phyloP scores from a whole-genome alignment of 2,329 filamentous ascomycete genomes.

The Trichoderma harzianum region DNA sequence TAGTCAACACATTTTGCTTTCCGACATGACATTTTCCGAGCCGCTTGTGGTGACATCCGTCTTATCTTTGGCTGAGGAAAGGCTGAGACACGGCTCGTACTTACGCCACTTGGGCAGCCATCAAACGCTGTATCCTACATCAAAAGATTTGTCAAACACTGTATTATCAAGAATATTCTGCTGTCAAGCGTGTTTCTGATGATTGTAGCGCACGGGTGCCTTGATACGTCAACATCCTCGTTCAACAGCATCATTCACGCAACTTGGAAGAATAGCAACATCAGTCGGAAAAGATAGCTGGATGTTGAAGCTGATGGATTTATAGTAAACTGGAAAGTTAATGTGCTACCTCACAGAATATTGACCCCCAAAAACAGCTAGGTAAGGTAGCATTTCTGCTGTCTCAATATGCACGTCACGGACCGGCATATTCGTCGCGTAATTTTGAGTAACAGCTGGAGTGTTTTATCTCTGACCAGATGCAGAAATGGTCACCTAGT shows the following conservation, averaged over 20 bases:
- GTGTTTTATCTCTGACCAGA: not conserved
- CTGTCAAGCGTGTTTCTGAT: not conserved
- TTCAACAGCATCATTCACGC: not conserved
- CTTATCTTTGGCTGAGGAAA: not conserved
- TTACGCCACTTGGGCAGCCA: not conserved
- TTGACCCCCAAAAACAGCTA: not conserved
- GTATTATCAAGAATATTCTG: not conserved
- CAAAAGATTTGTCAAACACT: not conserved
- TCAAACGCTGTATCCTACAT: accelerated
- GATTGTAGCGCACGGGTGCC: not conserved
- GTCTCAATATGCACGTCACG: not conserved
- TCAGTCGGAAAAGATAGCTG: not conserved
- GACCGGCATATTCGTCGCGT: not conserved
- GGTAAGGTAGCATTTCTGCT: not conserved
- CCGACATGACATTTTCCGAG: not conserved
- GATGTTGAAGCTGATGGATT: not conserved
- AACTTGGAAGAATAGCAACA: not conserved
- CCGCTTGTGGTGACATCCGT: not conserved
- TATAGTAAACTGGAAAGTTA: not conserved
- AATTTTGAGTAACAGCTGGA: not conserved
- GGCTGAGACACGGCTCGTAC: not conserved
- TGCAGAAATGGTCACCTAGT: too few relatives aligned
- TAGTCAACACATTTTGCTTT: not conserved
- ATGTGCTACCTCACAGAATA: too few relatives aligned
- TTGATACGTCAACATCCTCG: not conserved